Percentiles rank a stretch among this genome's conserved stretches.
phyloP scores from a whole-genome alignment of 192 early-diverging fungal genomes.

The Linnemannia elongata region DNA sequence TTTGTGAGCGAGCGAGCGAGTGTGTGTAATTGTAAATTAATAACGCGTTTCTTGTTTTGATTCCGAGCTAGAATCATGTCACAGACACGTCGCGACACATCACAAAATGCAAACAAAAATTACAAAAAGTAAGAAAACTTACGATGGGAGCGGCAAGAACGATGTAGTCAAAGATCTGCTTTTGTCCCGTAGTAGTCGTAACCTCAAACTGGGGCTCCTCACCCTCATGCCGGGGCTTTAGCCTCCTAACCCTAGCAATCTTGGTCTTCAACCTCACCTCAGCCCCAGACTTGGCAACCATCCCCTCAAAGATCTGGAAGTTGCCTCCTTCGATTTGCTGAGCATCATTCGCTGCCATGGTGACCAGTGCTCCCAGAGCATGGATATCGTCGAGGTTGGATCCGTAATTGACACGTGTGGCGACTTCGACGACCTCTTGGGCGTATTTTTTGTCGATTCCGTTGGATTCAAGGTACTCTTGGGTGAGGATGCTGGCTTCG shows the following conservation, averaged over 20 bases:
- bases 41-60: background rate
- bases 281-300: constrained; percentile 59
- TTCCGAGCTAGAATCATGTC: background rate
- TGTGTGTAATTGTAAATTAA: background rate
- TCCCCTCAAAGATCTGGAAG: constrained; percentile 71
- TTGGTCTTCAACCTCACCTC: constrained; percentile 61
- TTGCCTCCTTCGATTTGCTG: constrained; percentile 69
- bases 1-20: background rate
- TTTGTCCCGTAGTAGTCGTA: constrained; percentile 43
- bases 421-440: constrained; percentile 68
- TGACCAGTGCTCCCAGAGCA: constrained; percentile 68
- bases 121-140: constrained; percentile 24
- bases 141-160: constrained; percentile 73
- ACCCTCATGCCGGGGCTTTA: constrained; percentile 17
- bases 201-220: constrained; percentile 44
- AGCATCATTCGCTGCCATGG: constrained; percentile 63
- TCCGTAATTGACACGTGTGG: constrained; percentile 75
- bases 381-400: constrained; percentile 71
- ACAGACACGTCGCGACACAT: background rate
- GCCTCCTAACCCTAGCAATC: constrained; percentile 50
- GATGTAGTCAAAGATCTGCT: constrained; percentile 68
- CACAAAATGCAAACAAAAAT: background rate
- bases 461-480: constrained; percentile 52
- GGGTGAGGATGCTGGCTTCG: constrained; percentile 38
- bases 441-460: constrained; percentile 57